These are phyloP conservation scores for Cajanus cajan DNA, from an alignment of 306 rosid genomes.

Conservation along the genomic window DNA sequence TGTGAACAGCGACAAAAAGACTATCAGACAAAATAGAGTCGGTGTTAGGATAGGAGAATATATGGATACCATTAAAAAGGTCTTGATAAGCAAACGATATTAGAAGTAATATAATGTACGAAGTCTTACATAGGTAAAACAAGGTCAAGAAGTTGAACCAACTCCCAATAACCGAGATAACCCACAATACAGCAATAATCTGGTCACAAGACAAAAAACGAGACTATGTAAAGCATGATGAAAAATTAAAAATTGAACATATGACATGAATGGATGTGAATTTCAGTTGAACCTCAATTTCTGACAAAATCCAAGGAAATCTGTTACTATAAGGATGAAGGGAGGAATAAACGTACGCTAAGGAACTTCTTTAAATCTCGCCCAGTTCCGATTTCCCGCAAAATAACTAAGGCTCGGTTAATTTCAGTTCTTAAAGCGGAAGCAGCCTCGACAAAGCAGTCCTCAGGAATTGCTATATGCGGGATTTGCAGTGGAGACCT, in stretches of 20 bases:
- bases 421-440: constrained; percentile 55
- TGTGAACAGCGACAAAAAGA: constrained; percentile 57
- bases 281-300: background rate
- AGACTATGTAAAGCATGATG: background rate
- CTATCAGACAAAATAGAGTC: constrained; percentile 42
- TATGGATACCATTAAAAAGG: background rate
- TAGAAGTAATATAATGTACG: background rate
- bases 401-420: constrained; percentile 45
- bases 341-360: constrained; percentile 45
- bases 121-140: constrained; percentile 62
- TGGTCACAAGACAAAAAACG: constrained; percentile 28
- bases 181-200: constrained; percentile 65
- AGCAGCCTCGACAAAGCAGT: constrained; percentile 45
- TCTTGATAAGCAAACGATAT: background rate
- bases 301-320: constrained; percentile 7
- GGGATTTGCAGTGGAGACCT: constrained; percentile 74
- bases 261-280: background rate
- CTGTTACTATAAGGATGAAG: background rate
- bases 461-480: constrained; percentile 53
- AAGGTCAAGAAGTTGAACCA: constrained; percentile 78
- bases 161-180: constrained; percentile 60
- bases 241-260: background rate
- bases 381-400: constrained; percentile 68
- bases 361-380: constrained; percentile 72
- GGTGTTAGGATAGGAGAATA: background rate